phyloP scores from a whole-genome alignment of 768 basidiomycete genomes.

The Mycena vitilis region DNA sequence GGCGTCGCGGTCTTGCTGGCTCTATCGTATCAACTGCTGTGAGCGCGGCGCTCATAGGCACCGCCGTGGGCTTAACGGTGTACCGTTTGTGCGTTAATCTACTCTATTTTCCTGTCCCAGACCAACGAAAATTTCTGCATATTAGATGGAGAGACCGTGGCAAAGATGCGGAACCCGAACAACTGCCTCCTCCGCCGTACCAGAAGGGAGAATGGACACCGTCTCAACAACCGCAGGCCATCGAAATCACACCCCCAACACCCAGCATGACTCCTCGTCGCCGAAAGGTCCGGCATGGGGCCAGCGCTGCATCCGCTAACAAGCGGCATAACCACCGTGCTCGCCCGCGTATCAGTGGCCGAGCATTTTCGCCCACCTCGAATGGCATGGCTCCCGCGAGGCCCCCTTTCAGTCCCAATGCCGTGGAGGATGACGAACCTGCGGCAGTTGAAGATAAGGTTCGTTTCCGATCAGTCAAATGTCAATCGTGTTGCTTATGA shows the following conservation, averaged over 20 bases:
- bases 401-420: slow-evolving; percentile 53
- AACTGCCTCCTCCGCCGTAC: slow-evolving; percentile 44
- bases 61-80: slow-evolving; percentile 87
- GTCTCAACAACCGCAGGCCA: slow-evolving; percentile 41
- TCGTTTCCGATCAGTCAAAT: slow-evolving; percentile 25
- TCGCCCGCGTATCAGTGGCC: slow-evolving; percentile 34
- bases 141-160: slow-evolving; percentile 85
- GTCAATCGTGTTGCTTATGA: neutral
- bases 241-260: slow-evolving; percentile 48
- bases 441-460: slow-evolving; percentile 62
- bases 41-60: slow-evolving; percentile 87
- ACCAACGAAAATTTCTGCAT: slow-evolving; percentile 11
- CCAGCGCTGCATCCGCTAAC: slow-evolving; percentile 39
- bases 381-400: slow-evolving; percentile 47
- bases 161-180: slow-evolving; percentile 54
- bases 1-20: slow-evolving; percentile 83
- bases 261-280: slow-evolving; percentile 46
- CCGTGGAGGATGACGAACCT: slow-evolving; percentile 45
- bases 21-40: slow-evolving; percentile 87
- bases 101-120: neutral
- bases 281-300: slow-evolving; percentile 50
- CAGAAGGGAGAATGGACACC: slow-evolving; percentile 37
- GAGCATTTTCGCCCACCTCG: slow-evolving; percentile 44
- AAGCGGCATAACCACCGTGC: slow-evolving; percentile 48
- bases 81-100: slow-evolving; percentile 78